Conservation (phyloP, 768 basidiomycete genomes). For the Plicaturopsis crispa region DNA sequence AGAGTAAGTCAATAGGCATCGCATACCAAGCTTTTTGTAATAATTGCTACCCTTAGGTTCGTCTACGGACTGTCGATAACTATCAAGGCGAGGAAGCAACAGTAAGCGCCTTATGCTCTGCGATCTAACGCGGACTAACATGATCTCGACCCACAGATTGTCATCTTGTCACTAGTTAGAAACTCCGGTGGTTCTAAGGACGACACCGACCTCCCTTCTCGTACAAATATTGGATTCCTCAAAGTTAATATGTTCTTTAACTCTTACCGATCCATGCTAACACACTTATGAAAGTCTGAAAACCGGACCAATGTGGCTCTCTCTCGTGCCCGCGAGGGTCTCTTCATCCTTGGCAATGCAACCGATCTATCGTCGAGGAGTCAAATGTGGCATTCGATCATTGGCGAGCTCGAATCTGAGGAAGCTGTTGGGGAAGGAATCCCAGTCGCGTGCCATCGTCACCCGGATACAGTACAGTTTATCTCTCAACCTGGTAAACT, state of each 20-base stretch:
- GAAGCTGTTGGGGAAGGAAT: constrained; percentile 43
- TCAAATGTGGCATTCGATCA: constrained; percentile 48
- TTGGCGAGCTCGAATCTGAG: constrained; percentile 46
- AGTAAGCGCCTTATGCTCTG: constrained; percentile 19
- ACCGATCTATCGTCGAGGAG: constrained; percentile 41
- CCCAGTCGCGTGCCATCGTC: constrained; percentile 50
- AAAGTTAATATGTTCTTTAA: constrained; percentile 33
- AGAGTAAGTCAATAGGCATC: no score
- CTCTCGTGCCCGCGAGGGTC: constrained; percentile 66
- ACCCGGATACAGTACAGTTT: constrained; percentile 33
- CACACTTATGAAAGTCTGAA: constrained; percentile 32
- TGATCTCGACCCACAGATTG: constrained; percentile 32
- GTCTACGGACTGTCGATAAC: constrained; percentile 69
- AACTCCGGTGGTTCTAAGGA: constrained; percentile 49
- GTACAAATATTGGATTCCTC: constrained; percentile 57
- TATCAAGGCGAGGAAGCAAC: constrained; percentile 72
- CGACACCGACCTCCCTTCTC: constrained; percentile 18
- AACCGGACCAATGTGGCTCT: constrained; percentile 61
- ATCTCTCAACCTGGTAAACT: constrained; percentile 48
- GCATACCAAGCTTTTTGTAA: no score
- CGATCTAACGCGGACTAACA: neutral
- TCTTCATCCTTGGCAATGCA: constrained; percentile 69
- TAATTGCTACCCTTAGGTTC: constrained; percentile 52
- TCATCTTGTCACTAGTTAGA: constrained; percentile 69
- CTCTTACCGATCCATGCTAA: neutral